These are phyloP conservation scores for Apiotrichum sp. DNA, from an alignment of 1,284 basidiomycete species.

Conservation along the genomic window DNA sequence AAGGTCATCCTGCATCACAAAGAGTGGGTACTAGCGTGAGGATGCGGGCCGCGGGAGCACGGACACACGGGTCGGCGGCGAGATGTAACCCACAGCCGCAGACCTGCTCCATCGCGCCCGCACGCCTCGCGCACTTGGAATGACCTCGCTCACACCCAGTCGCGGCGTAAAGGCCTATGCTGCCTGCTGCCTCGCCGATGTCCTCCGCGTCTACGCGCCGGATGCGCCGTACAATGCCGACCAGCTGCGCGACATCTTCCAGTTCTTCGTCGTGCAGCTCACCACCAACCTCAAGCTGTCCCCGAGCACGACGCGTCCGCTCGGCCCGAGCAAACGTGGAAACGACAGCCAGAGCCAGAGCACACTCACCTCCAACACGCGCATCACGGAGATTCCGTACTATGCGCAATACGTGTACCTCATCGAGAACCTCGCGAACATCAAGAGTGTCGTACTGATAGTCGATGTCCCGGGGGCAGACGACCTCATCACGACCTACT, in stretches of 20 bases:
- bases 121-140: no score
- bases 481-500: conserved; percentile 75
- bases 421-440: conserved; percentile 82
- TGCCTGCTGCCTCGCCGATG: conserved; percentile 89
- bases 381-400: conserved; percentile 52
- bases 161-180: conserved; percentile 83
- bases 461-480: conserved; percentile 84
- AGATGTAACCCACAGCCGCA: no score
- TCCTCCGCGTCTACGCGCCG: conserved; percentile 88
- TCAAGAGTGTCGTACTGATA: conserved; percentile 89
- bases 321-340: conserved; percentile 22
- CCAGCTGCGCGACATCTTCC: conserved; percentile 84
- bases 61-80: no score
- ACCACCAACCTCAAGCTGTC: conserved; percentile 64
- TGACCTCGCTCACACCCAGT: conserved; percentile 20
- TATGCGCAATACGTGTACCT: conserved; percentile 88
- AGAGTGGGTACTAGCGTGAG: conserved; percentile 53
- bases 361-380: conserved; percentile 48
- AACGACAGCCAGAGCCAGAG: conserved; percentile 14
- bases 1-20: conserved; percentile 82
- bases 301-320: conserved; percentile 32
- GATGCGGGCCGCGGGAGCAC: no score
- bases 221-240: conserved; percentile 88
- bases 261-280: conserved; percentile 86
- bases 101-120: no score